Percentiles rank a stretch among this genome's conserved stretches.
Evolutionary conservation across 1,284 basidiomycete genomes (phyloP).

Genomic region (Ustilago xerochloae): DNA sequence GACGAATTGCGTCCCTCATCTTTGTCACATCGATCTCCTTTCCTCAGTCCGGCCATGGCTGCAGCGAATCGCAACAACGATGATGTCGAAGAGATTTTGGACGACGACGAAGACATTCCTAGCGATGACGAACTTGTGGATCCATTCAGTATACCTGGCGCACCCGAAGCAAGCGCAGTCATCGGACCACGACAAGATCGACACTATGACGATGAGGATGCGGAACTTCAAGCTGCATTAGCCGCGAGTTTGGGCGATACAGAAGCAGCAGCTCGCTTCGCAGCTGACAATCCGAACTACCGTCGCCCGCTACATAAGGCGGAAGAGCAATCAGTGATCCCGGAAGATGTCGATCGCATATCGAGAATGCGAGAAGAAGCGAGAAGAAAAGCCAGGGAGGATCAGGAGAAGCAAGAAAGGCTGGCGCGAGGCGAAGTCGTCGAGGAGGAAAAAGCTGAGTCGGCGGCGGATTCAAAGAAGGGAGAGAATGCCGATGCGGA

Average conservation of each 20-base stretch:
- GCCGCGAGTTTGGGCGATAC: conserved; percentile 56
- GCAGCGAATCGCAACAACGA: conserved; percentile 45
- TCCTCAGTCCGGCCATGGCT: conserved; percentile 45
- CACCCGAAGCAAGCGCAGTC: conserved; percentile 46
- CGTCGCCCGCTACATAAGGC: neutral
- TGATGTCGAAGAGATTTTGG: conserved; percentile 46
- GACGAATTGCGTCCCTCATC: conserved; percentile 25
- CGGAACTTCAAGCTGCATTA: conserved; percentile 60
- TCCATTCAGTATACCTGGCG: conserved; percentile 45
- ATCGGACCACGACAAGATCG: conserved; percentile 47
- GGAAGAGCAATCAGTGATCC: conserved; percentile 34
- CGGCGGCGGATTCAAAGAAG: neutral
- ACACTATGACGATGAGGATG: conserved; percentile 62
- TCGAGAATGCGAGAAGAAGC: conserved; percentile 54
- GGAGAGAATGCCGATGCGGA: conserved; percentile 18
- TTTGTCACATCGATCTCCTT: conserved; percentile 39
- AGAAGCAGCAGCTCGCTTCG: conserved; percentile 24
- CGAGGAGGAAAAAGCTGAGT: conserved; percentile 3
- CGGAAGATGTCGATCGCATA: conserved; percentile 57
- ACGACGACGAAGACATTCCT: conserved; percentile 38
- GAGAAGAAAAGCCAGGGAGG: conserved; percentile 37
- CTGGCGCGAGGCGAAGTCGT: conserved; percentile 29
- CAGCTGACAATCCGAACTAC: conserved; percentile 17
- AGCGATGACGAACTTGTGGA: conserved; percentile 45
- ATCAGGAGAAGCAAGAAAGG: conserved; percentile 36